phyloP scores from a whole-genome alignment of 345 rosid species.

The Luvunga scandens region DNA sequence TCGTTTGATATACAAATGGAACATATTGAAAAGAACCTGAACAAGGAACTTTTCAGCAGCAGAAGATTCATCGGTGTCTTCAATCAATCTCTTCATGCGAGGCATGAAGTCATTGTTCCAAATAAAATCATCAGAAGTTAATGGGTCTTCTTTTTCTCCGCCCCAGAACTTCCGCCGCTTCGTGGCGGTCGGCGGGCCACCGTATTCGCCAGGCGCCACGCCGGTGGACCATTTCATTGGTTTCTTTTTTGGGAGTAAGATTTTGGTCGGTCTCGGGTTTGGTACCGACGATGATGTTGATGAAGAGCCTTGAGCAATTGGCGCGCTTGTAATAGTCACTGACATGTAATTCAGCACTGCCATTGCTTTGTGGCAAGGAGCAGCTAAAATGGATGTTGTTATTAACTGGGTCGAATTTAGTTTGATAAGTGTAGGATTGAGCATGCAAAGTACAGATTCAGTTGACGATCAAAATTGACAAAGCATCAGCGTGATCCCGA shows the following conservation, averaged over 20 bases:
- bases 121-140: constrained; percentile 77
- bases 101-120: constrained; percentile 92
- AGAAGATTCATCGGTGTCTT: constrained; percentile 37
- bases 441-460: neutral
- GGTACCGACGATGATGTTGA: constrained; percentile 28
- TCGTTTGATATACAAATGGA: neutral
- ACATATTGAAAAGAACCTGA: constrained; percentile 35
- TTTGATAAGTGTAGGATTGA: neutral
- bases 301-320: constrained; percentile 46
- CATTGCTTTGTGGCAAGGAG: constrained; percentile 33
- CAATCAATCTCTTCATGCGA: constrained; percentile 65
- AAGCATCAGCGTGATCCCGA: neutral
- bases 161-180: constrained; percentile 90
- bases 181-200: constrained; percentile 76
- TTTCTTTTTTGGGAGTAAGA: constrained; percentile 76
- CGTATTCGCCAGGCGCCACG: constrained; percentile 89
- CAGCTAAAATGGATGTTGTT: neutral
- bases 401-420: neutral
- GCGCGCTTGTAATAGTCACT: constrained; percentile 49
- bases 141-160: constrained; percentile 79
- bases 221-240: constrained; percentile 90
- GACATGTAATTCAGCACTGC: constrained; percentile 54
- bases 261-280: constrained; percentile 53
- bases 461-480: neutral
- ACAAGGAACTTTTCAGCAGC: constrained; percentile 36